These are phyloP conservation scores for Fusarium euwallaceae DNA, from an alignment of 2,329 filamentous ascomycete species.

Conservation along the genomic window DNA sequence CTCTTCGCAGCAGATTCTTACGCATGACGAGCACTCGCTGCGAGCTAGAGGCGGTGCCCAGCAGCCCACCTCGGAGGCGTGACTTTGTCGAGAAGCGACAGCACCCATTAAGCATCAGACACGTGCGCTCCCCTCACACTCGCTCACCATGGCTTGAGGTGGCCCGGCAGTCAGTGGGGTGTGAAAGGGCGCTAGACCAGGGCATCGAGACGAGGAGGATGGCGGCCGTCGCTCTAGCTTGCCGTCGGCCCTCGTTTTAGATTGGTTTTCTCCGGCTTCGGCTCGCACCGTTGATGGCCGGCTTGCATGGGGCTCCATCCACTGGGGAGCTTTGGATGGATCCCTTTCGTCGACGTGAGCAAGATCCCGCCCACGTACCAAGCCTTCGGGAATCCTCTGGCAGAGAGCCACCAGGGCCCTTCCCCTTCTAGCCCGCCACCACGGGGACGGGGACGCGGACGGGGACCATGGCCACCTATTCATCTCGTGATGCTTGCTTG, in stretches of 20 bases:
- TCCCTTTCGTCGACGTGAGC: slow-evolving; percentile 43
- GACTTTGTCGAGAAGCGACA: slow-evolving; percentile 35
- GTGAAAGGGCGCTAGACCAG: slow-evolving; percentile 40
- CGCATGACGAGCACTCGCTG: slow-evolving; percentile 21
- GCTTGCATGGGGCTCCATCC: slow-evolving; percentile 48
- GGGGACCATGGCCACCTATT: slow-evolving; percentile 10
- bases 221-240: slow-evolving; percentile 39
- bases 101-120: slow-evolving; percentile 52
- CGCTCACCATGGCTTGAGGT: slow-evolving; percentile 33
- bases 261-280: slow-evolving; percentile 52
- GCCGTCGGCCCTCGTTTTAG: slow-evolving; percentile 49
- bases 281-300: slow-evolving; percentile 54
- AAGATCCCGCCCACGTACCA: slow-evolving; percentile 47
- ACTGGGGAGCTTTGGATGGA: slow-evolving; percentile 38
- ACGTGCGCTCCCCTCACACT: slow-evolving; percentile 48
- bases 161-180: slow-evolving; percentile 38
- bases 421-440: slow-evolving; percentile 34
- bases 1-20: slow-evolving; percentile 15
- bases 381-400: slow-evolving; percentile 46
- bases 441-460: slow-evolving; percentile 11
- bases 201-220: slow-evolving; percentile 35
- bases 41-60: slow-evolving; percentile 30
- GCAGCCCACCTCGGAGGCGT: slow-evolving; percentile 34
- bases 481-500: background rate
- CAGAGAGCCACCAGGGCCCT: slow-evolving; percentile 20